Evolutionary conservation across 352 stramenopile genomes (phyloP), one percentile per base, ranked within the genome.

Genomic region (Phytophthora fragariae): DNA sequence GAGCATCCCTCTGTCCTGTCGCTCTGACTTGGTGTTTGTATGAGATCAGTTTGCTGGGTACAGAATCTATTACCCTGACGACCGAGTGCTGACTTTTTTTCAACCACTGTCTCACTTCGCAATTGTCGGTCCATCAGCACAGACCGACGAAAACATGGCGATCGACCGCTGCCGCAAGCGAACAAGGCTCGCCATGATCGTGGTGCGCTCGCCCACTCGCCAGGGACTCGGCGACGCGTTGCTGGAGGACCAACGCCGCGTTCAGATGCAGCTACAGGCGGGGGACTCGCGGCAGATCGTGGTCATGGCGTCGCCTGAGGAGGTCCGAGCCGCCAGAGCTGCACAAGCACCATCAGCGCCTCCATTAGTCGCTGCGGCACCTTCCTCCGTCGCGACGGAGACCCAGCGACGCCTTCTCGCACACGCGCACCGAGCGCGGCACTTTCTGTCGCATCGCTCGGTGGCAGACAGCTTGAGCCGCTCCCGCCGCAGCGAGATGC

Each of bases 401-500:
- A 77, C 65, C 3, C 70, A 77, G 64, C 44, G 64, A 46, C 64
- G 65, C 3, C 55, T 74, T 7, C 24, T 77, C 15, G 69, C 64
- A 6, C 54, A 76, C n/a, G 62, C 70, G 7, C 67, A 81, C 39
- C 69, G 73, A 31, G 50, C 76, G 49, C 73, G 70, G 4, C 67
- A 75, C 19, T 39, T 75, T 14, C 62, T 82, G 64, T 57, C 72
- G 12, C 66, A 73, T 37, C 57, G 60, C 10, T 67, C 58, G 17
- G 44, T 68, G 50, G 17, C 65, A 24, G 57, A 68, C 46, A 33
- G 68, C 17, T 47, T 86, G 67, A 73, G 77, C 5, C 65, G 68
- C 12, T 27, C 15, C 21, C 75, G 70, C 19, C 81, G 79, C 15
- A 61, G 56, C 6, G 74, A 89, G 65, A 61, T 89, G 57, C 17